Base-by-base conservation (phyloP, 2,329 filamentous ascomycete genomes). In the Exophiala bonariae region DNA sequence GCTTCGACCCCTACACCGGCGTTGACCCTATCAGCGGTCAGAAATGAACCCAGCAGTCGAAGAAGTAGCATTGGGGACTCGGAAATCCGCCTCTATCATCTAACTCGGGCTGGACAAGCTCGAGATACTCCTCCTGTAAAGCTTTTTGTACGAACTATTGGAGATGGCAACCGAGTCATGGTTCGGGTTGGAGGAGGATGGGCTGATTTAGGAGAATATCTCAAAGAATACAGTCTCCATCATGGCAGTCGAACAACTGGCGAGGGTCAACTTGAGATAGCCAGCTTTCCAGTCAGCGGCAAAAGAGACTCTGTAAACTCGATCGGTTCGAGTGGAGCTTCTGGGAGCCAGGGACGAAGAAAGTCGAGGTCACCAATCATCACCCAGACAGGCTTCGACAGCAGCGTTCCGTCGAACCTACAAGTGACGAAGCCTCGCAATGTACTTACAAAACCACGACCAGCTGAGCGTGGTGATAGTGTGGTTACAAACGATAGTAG, bases 121-220 rank as follows among this genome's bases (percentile, higher is more conserved):
- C 56, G 55, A 11, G 57, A 59, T 41, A 41, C 44, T 8, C 52
- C 89, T 10, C 93, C 93, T 0, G 91, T 96, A 63, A 97, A 96
- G 69, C 80, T 99, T 4, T 95, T 95, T 61, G 91, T 99, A 42
- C 86, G 93, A 13, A 84, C 90, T 2, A 91, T 99, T 2, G 93
- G 93, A 40, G 90, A 96, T 65, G 89, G 88, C 13, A 90, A 97
- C 67, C 83, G 93, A 41, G 90, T 97, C 52, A 97, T 99, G 93
- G 93, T 99, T 6, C 87, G 93, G 28, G 92, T 99, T 10, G 93
- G 93, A 10, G 93, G 93, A 49, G 93, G 93, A n/a, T 99, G 93
- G 93, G 90, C 91, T 11, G 93, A 99, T 66, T 75, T 99, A 16
- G 92, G 87, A 30, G 93, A 97, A 66, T 99, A 96, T 63, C 77